Base-by-base conservation (phyloP, 345 rosid species). In the Rhizophora apiculata region DNA sequence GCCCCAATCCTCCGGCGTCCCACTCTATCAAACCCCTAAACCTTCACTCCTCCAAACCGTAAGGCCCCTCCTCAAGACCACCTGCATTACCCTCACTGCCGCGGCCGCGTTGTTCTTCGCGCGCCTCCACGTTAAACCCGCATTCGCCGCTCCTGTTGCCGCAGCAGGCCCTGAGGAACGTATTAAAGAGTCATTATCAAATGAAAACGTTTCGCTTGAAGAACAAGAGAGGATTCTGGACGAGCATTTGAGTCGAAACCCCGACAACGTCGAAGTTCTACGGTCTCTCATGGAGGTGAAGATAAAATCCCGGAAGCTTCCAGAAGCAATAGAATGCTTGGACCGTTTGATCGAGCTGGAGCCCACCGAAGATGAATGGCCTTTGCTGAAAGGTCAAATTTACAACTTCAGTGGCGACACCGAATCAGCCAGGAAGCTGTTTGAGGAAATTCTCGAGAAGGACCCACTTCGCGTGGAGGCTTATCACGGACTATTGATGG, bases 381-480 rank as follows among this genome's bases (percentile, higher is more conserved):
- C 86, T 2, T 55, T 91, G 73, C 70, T 94, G 55, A 91, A 85
- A 78, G 87, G 87, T 3, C 91, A 89, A 72, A 76, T 91, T 48
- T 80, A 76, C 55, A 78, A 74, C 72, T 82, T 79, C 78, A 72
- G 85, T 29, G 97, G 96, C 21, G 93, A 94, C 60, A 77, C 74
- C 37, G 88, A 86, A 15, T 57, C 80, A 2, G 97, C 97, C 1
- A 86, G 80, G 27, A 65, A 31, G 22, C 82, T 67, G 4, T 94
- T 83, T 57, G 98, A 91, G 68, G 91, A 83, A 32, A 77, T 94
- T 37, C 69, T 94, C 8, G 73, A 76, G 16, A 91, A 85, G 64
- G 96, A 89, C 6, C 96, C 95, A 0, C 79, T 83, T 74, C 84
- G 96, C 6, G 91, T 94, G 2, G 97, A 94, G 76, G 97, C 97